Base-by-base conservation (phyloP, 2,329 filamentous ascomycete species). In the Pochonia chlamydosporia region DNA sequence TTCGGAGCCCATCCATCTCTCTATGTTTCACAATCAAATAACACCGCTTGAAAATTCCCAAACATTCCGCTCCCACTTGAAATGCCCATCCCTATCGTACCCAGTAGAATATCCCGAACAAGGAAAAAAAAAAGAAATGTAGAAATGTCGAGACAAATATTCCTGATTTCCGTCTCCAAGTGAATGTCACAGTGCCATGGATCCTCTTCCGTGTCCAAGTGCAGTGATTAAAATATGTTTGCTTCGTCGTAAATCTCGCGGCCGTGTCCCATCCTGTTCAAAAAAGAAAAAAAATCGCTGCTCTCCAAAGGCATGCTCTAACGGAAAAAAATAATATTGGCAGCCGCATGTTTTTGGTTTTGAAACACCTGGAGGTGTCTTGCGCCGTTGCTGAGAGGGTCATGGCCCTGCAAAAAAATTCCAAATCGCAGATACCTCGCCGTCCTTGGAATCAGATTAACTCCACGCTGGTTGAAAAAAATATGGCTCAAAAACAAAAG, bases 191-290 rank as follows among this genome's bases (percentile, higher is more conserved):
- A n/a, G 23, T 28, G 46, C 30, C 43, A 25, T 31, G 10, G 4
- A 13, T 11, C 13, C 16, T 21, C 14, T 23, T 18, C 20, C 4
- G 35, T 39, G 24, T 11, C 14, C 13, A 28, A 4, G 5, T 33
- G 43, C 43, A 31, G 26, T 35, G 39, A 50, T 52, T 50, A 48
- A 24, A 23, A 41, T 44, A 44, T 49, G 21, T 45, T 49, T 36
- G 39, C 40, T 44, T 53, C 51, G 25, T 52, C 35, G 16, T 40
- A 39, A 52, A 36, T 42, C 21, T 48, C 39, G 42, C 42, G 26
- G 44, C 46, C 52, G 47, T 54, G 40, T 51, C 43, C 43, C 35
- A 23, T 49, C 49, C 49, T 46, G 30, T 43, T 43, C 44, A 26
- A 24, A 31, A 39, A 21, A 39, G 40, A 26, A 43, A 43, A 35